These are phyloP conservation scores for Aspergillus chevalieri DNA, from an alignment of 2,329 filamentous ascomycete genomes.

Conservation along the genomic window DNA sequence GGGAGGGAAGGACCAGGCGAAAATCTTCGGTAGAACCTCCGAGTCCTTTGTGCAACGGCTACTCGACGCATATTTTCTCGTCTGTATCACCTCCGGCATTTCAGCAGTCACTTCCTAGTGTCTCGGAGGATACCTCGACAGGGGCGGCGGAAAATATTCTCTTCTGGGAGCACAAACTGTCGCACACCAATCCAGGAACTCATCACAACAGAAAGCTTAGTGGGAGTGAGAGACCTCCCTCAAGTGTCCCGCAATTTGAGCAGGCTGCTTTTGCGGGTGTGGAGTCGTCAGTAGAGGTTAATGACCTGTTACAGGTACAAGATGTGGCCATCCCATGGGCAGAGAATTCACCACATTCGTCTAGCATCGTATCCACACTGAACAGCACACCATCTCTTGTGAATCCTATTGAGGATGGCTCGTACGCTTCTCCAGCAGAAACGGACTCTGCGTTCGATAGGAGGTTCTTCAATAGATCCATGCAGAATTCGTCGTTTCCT, in stretches of 20 bases:
- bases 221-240: not conserved
- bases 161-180: not conserved
- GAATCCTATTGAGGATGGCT: constrained; percentile 9
- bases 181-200: not conserved
- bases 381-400: constrained; percentile 13
- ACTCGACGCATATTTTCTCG: constrained; percentile 11
- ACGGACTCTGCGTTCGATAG: constrained; percentile 11
- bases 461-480: not conserved
- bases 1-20: constrained; percentile 66
- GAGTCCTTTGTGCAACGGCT: constrained; percentile 19
- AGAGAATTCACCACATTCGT: constrained; percentile 11
- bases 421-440: constrained; percentile 18
- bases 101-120: not conserved
- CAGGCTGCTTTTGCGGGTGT: not conserved
- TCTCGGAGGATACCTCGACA: constrained; percentile 3
- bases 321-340: constrained; percentile 16
- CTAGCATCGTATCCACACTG: constrained; percentile 11
- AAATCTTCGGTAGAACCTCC: constrained; percentile 39
- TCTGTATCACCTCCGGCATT: constrained; percentile 6
- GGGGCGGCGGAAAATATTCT: constrained; percentile 3
- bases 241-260: not conserved
- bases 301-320: not conserved
- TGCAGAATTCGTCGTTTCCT: not conserved
- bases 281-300: not conserved
- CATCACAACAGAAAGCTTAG: not conserved